Conservation (phyloP, 2,329 filamentous ascomycete species). For the Apiospora marii region DNA sequence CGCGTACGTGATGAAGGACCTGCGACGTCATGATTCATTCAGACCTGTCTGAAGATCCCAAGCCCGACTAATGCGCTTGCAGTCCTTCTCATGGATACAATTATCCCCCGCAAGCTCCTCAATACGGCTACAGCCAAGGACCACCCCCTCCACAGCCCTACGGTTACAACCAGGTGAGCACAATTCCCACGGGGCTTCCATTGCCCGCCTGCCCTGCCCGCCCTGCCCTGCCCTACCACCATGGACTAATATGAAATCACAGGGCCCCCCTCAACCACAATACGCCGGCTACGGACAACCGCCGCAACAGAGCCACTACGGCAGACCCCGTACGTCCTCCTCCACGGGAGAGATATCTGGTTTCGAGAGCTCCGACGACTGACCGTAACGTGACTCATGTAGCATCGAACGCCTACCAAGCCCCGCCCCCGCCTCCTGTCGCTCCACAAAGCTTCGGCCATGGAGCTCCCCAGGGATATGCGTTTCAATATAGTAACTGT, state of each 20-base stretch:
- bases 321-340: slow-evolving; percentile 55
- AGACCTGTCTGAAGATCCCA: neutral
- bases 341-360: neutral
- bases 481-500: slow-evolving; percentile 91
- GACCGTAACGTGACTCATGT: neutral
- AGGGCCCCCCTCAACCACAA: slow-evolving; percentile 43
- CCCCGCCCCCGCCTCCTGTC: slow-evolving; percentile 71
- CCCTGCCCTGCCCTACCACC: neutral
- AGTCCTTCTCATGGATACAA: slow-evolving; percentile 56
- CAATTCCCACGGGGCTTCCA: neutral
- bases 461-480: slow-evolving; percentile 81
- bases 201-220: neutral
- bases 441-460: slow-evolving; percentile 77
- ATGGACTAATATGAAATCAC: slow-evolving; percentile 24
- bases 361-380: neutral
- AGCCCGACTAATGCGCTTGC: slow-evolving; percentile 23
- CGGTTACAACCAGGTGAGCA: slow-evolving; percentile 50
- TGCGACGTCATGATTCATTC: neutral
- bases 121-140: slow-evolving; percentile 53
- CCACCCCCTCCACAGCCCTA: slow-evolving; percentile 59
- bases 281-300: slow-evolving; percentile 53
- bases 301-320: slow-evolving; percentile 51
- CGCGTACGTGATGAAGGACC: slow-evolving; percentile 32
- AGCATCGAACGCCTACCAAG: slow-evolving; percentile 35
- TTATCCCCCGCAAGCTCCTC: slow-evolving; percentile 54